phyloP scores from a whole-genome alignment of 2,329 filamentous ascomycete species.

The Dichotomopilus funicola region DNA sequence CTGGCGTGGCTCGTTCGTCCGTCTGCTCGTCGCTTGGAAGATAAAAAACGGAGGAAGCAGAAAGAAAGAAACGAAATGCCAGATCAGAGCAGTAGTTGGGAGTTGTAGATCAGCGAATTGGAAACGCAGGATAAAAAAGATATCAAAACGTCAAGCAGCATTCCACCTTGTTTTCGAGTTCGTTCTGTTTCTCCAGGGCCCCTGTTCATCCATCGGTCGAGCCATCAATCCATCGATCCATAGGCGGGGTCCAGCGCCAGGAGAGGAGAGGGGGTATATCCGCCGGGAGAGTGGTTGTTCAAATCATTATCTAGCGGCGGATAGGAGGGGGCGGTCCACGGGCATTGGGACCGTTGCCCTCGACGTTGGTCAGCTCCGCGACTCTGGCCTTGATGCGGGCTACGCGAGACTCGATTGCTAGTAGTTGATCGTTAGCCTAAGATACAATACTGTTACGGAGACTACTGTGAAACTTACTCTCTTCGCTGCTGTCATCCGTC shows the following conservation, averaged over 20 bases:
- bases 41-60: neutral
- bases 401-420: slow-evolving; percentile 91
- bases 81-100: too few relatives aligned
- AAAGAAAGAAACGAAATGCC: neutral
- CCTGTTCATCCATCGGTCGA: too few relatives aligned
- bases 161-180: slow-evolving; percentile 8
- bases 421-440: slow-evolving; percentile 20
- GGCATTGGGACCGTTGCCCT: slow-evolving; percentile 49
- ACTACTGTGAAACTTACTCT: slow-evolving; percentile 57
- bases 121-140: too few relatives aligned
- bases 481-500: slow-evolving; percentile 83
- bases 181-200: neutral
- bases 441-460: neutral
- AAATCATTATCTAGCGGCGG: slow-evolving; percentile 23
- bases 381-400: slow-evolving; percentile 97
- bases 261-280: neutral
- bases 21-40: too few relatives aligned
- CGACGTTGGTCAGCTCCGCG: slow-evolving; percentile 83
- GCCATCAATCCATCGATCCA: neutral
- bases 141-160: neutral
- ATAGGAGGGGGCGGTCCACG: slow-evolving; percentile 28
- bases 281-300: neutral
- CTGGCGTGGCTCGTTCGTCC: too few relatives aligned
- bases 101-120: too few relatives aligned
- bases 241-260: slow-evolving; percentile 1